Evolutionary conservation across 2,329 filamentous ascomycete species (phyloP).

Genomic region (Cordyceps militaris): DNA sequence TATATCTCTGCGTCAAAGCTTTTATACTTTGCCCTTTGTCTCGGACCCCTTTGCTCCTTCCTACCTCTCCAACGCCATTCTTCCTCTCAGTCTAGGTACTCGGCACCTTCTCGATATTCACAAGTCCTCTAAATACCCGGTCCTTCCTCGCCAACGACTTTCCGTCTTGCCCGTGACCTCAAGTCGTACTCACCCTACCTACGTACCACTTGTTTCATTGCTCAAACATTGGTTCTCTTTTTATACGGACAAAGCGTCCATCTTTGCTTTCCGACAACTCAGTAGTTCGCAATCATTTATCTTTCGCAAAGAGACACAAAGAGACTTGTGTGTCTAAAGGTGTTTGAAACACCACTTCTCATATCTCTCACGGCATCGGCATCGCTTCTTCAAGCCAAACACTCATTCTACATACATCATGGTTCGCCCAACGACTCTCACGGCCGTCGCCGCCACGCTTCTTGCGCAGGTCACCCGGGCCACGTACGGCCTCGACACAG

Average conservation of each 20-base stretch:
- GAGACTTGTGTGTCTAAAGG: not conserved
- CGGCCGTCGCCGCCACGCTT: conserved; percentile 25
- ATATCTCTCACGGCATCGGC: not conserved
- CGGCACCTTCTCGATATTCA: not conserved
- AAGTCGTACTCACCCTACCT: not conserved
- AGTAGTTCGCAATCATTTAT: not conserved
- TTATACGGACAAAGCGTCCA: not conserved
- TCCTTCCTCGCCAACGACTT: not conserved
- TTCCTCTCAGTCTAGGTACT: not conserved
- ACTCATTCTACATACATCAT: conserved; percentile 10
- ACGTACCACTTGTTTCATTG: not conserved
- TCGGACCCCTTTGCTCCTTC: not conserved
- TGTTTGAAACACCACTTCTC: not conserved
- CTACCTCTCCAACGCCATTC: not conserved
- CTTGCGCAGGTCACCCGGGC: conserved; percentile 22
- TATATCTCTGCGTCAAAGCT: not conserved
- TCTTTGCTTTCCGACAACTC: not conserved
- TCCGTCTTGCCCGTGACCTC: not conserved
- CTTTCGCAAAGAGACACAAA: not conserved
- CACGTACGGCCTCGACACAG: conserved; percentile 39
- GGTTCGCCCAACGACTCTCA: conserved; percentile 21
- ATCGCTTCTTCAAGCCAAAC: not conserved
- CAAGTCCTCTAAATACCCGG: not conserved
- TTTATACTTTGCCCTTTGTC: not conserved
- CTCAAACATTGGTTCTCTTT: not conserved